Evolutionary conservation across 192 early-diverging fungal genomes (phyloP).

Genomic region (Umbelopsis isabellina): DNA sequence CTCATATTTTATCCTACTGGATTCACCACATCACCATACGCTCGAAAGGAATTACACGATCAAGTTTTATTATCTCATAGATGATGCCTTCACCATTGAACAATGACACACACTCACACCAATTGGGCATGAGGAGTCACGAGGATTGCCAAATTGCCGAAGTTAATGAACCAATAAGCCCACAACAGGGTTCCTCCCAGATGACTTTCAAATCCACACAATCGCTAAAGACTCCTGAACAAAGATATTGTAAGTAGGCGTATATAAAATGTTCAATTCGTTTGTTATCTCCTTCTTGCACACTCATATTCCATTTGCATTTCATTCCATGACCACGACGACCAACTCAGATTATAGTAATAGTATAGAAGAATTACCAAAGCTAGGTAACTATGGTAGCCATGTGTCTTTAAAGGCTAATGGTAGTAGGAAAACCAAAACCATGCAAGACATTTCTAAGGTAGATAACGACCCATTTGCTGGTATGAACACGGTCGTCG

Average conservation of each 20-base stretch:
- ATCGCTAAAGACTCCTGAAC: not conserved
- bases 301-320: not conserved
- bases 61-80: too few species aligned
- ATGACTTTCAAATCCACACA: slow-evolving; percentile 10
- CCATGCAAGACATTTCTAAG: not conserved
- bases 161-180: not conserved
- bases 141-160: not conserved
- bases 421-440: too few species aligned
- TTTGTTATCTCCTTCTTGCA: not conserved
- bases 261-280: not conserved
- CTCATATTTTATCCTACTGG: not conserved
- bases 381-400: not conserved
- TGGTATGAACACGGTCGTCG: slow-evolving; percentile 40
- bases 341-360: not conserved
- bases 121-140: not conserved
- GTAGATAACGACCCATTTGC: slow-evolving; percentile 36
- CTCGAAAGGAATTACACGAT: too few species aligned
- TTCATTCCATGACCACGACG: not conserved
- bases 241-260: slow-evolving; percentile 15
- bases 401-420: too few species aligned
- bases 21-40: too few species aligned
- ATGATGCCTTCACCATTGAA: not conserved
- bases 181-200: not conserved
- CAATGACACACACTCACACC: not conserved
- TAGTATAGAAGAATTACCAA: not conserved